Conservation (phyloP, 1,284 basidiomycete species). For the Melampsora americana region DNA sequence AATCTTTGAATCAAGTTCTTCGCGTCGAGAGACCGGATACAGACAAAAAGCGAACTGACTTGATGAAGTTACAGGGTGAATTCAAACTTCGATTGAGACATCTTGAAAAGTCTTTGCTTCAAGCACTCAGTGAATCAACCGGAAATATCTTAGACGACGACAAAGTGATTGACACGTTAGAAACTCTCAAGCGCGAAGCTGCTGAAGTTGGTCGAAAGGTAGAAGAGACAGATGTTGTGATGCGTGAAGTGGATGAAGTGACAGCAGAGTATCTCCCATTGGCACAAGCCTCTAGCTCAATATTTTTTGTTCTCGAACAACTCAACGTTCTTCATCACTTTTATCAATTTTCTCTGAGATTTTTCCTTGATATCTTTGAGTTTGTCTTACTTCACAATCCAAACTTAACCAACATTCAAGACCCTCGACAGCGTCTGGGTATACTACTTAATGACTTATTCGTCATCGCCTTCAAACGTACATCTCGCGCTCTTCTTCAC, state of each 20-base stretch:
- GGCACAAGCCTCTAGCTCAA: constrained; percentile 91
- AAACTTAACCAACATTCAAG: constrained; percentile 72
- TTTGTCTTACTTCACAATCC: constrained; percentile 88
- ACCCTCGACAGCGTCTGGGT: constrained; percentile 70
- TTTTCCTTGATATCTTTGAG: constrained; percentile 98
- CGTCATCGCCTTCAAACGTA: constrained; percentile 80
- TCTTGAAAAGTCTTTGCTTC: constrained; percentile 85
- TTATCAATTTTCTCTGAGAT: constrained; percentile 95
- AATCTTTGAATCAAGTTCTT: constrained; percentile 93
- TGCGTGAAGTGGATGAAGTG: constrained; percentile 93
- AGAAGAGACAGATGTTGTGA: constrained; percentile 93
- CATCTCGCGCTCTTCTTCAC: constrained; percentile 84
- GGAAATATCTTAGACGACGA: constrained; percentile 99
- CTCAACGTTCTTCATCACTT: constrained; percentile 92
- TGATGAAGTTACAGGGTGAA: constrained; percentile 98
- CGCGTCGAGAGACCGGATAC: constrained; percentile 96
- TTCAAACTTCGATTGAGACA: constrained; percentile 89
- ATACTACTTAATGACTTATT: constrained; percentile 90
- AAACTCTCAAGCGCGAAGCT: constrained; percentile 94
- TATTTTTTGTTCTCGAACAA: constrained; percentile 96
- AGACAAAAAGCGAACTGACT: constrained; percentile 91
- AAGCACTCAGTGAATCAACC: constrained; percentile 92
- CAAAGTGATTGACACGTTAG: constrained; percentile 95
- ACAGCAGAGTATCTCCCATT: constrained; percentile 91
- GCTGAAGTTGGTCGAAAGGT: constrained; percentile 94